These are phyloP conservation scores for Eucalyptus coolabah DNA, from an alignment of 345 rosid species.

Conservation along the genomic window DNA sequence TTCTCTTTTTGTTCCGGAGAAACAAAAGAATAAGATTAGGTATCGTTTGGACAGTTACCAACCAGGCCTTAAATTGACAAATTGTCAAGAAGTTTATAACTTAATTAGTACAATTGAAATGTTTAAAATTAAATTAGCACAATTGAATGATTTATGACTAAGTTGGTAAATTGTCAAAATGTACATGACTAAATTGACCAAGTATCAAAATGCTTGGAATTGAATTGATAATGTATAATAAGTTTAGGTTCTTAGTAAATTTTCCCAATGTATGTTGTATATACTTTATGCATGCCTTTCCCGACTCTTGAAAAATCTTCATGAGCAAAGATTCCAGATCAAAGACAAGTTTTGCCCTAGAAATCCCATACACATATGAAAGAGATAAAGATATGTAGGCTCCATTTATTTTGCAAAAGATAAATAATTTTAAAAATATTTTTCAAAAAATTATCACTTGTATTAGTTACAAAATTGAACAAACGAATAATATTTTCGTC, in stretches of 20 bases:
- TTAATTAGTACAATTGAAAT: no score
- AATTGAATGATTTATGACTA: no score
- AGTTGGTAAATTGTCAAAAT: no score
- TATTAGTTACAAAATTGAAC: rapidly evolving
- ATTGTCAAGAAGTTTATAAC: rapidly evolving
- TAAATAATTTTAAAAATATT: neutral
- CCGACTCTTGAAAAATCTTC: neutral
- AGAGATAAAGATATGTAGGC: neutral
- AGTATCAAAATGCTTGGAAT: no score
- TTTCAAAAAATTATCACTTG: rapidly evolving
- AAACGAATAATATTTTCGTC: rapidly evolving
- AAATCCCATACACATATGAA: neutral
- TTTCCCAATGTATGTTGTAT: neutral
- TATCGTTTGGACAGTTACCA: rapidly evolving
- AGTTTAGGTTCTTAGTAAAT: neutral
- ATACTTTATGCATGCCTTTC: neutral
- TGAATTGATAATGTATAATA: rapidly evolving
- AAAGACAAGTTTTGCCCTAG: neutral
- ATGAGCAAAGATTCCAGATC: neutral
- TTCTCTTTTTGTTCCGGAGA: rapidly evolving
- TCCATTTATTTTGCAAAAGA: neutral
- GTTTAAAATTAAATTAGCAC: no score
- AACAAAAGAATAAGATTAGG: no score
- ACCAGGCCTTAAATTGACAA: no score
- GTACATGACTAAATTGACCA: neutral